These are phyloP conservation scores for Mycosphaerella sp. DNA, from an alignment of 2,329 filamentous ascomycete genomes.

Conservation along the genomic window DNA sequence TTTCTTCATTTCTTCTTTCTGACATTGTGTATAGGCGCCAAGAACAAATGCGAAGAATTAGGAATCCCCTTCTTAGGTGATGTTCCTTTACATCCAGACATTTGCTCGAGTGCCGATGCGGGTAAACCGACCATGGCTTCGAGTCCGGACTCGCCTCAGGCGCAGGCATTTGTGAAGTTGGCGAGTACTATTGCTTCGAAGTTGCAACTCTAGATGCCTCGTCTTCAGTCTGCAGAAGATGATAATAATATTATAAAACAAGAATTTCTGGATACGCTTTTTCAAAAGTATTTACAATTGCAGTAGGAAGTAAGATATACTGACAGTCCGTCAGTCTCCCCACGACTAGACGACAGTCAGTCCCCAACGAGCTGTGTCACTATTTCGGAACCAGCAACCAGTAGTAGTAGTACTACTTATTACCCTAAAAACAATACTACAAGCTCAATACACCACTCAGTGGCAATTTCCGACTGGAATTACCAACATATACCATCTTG, in stretches of 20 bases:
- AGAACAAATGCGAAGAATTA: slow-evolving; percentile 62
- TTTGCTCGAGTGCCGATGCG: slow-evolving; percentile 79
- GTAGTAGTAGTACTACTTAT: too few species aligned
- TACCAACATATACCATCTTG: slow-evolving; percentile 56
- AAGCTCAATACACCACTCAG: slow-evolving; percentile 32
- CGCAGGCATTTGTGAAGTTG: slow-evolving; percentile 57
- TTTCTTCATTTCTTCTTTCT: too few species aligned
- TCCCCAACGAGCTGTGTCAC: too few species aligned
- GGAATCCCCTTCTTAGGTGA: slow-evolving; percentile 77
- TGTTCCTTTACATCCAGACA: slow-evolving; percentile 77
- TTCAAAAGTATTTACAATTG: too few species aligned
- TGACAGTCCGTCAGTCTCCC: too few species aligned
- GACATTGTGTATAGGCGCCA: slow-evolving; percentile 48
- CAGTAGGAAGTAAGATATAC: too few species aligned
- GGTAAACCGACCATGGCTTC: slow-evolving; percentile 87
- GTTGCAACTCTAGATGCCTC: not conserved
- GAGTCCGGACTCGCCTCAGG: slow-evolving; percentile 68
- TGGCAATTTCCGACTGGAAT: slow-evolving; percentile 51
- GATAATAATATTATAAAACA: too few species aligned
- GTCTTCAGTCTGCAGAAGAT: too few species aligned
- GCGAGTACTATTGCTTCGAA: slow-evolving; percentile 17
- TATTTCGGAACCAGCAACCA: too few species aligned
- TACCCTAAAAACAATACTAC: not conserved
- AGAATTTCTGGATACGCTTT: too few species aligned
- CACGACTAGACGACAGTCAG: too few species aligned